Evolutionary conservation across 2,329 filamentous ascomycete genomes (phyloP).

Genomic region (Sphaerulina populicola): DNA sequence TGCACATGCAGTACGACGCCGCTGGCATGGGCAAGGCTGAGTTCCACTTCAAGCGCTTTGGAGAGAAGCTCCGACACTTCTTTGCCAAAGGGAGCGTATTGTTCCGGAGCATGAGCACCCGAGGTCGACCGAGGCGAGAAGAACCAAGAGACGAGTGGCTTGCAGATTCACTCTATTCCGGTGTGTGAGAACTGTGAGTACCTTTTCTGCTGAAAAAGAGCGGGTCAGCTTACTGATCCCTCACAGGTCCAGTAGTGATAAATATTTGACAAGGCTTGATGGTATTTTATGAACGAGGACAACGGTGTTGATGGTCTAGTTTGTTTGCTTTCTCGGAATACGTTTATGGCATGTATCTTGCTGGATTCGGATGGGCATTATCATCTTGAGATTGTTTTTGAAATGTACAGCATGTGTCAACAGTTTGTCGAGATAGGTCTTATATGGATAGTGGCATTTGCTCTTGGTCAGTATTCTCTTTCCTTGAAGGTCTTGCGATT

Average conservation of each 20-base stretch:
- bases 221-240: constrained; percentile 14
- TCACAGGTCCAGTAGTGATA: constrained; percentile 10
- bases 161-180: constrained; percentile 27
- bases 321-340: background rate
- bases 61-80: constrained; percentile 33
- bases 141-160: constrained; percentile 21
- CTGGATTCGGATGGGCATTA: background rate
- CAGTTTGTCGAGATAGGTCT: constrained; percentile 3
- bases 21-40: constrained; percentile 35
- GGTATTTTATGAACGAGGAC: background rate
- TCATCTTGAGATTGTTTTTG: constrained; percentile 3
- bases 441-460: constrained; percentile 1
- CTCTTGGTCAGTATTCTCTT: background rate
- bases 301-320: background rate
- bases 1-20: constrained; percentile 28
- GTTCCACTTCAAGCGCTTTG: constrained; percentile 35
- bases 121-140: constrained; percentile 9
- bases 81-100: constrained; percentile 32
- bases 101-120: constrained; percentile 27
- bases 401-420: constrained; percentile 1
- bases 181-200: constrained; percentile 20
- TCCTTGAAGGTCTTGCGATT: background rate
- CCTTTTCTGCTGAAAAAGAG: constrained; percentile 2
- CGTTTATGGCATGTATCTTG: background rate
- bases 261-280: constrained; percentile 3